These are phyloP conservation scores for Monosporascus sp. DNA, from an alignment of 2,329 filamentous ascomycete genomes.

Conservation along the genomic window DNA sequence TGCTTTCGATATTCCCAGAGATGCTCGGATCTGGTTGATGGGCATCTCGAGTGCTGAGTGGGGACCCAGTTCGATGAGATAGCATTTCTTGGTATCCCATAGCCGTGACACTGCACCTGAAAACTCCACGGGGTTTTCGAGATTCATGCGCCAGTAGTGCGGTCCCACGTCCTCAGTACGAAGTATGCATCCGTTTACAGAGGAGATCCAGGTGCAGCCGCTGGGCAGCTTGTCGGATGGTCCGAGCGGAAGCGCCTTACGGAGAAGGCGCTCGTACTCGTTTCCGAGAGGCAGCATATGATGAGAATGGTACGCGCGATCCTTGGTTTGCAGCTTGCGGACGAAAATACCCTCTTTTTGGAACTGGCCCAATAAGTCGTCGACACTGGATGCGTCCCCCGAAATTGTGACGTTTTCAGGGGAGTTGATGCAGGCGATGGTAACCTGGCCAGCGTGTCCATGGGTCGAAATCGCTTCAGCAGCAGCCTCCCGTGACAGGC, in stretches of 20 bases:
- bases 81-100: background rate
- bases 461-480: background rate
- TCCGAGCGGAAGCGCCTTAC: background rate
- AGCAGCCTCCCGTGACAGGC: background rate
- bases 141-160: background rate
- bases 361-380: background rate
- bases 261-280: background rate
- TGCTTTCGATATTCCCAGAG: background rate
- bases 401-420: background rate
- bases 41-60: constrained; percentile 2
- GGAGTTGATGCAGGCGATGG: background rate
- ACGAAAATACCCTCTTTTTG: background rate
- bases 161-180: background rate
- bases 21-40: background rate
- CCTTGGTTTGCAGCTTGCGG: background rate
- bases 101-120: background rate
- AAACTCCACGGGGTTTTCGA: background rate
- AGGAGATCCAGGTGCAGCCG: background rate
- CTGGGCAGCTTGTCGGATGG: background rate
- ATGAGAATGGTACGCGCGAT: background rate
- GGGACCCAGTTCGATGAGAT: background rate
- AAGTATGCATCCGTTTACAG: background rate
- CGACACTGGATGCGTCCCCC: background rate
- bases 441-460: background rate
- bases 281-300: background rate